Evolutionary conservation across 2,329 filamentous ascomycete species (phyloP).

Genomic region (Claviceps monticola): DNA sequence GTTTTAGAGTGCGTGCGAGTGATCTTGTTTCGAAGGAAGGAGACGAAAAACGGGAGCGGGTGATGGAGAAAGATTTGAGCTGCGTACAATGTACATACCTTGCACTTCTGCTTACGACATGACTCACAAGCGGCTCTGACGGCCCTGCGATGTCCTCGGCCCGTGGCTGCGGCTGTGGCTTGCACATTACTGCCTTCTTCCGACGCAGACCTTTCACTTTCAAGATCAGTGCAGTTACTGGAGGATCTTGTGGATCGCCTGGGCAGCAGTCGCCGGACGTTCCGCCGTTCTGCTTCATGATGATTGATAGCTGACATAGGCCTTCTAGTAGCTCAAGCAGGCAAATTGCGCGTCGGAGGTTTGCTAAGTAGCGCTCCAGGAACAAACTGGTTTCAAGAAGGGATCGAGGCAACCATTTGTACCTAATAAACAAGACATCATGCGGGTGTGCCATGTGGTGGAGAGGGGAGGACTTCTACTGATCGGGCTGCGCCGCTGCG

Average conservation of each 20-base stretch:
- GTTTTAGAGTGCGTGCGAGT: neutral
- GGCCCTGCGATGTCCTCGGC: neutral
- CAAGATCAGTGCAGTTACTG: neutral
- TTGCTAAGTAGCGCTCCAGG: neutral
- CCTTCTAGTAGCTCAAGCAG: neutral
- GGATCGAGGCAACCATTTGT: neutral
- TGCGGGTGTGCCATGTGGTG: neutral
- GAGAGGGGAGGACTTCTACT: neutral
- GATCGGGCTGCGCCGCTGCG: neutral
- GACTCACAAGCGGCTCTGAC: conserved; percentile 2
- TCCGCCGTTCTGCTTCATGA: neutral
- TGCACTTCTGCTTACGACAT: conserved; percentile 3
- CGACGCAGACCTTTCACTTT: neutral
- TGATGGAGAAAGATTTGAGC: neutral
- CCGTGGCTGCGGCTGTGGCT: neutral
- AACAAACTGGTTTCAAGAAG: neutral
- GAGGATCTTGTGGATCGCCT: neutral
- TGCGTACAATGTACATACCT: conserved; percentile 2
- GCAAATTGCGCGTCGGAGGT: neutral
- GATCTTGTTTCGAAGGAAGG: too few species aligned
- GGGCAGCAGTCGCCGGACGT: conserved; percentile 1
- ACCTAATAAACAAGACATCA: neutral
- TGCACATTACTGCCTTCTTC: neutral
- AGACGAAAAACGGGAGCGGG: neutral
- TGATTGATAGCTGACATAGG: neutral